Evolutionary conservation across 306 rosid genomes (phyloP).

Genomic region (Castanea mollissima): DNA sequence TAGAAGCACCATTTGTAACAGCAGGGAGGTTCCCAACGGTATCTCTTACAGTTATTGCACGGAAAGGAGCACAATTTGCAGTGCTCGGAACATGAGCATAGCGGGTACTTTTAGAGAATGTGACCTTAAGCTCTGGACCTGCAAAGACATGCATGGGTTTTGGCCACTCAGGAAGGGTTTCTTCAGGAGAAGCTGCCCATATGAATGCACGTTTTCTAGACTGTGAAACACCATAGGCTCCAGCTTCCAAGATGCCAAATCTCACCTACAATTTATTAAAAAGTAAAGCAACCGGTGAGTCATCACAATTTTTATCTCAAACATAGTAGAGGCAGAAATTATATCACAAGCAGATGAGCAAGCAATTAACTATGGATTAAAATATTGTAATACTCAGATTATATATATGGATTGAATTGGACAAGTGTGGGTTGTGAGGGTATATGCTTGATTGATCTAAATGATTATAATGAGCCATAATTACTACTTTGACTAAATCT

Average conservation of each 20-base stretch:
- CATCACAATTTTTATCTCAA: no score
- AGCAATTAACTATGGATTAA: no score
- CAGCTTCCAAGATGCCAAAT: slow-evolving; percentile 96
- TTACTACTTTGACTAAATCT: no score
- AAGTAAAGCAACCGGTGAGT: no score
- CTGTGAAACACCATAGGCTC: slow-evolving; percentile 93
- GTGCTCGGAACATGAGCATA: slow-evolving; percentile 89
- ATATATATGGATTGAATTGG: no score
- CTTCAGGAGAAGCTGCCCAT: slow-evolving; percentile 97
- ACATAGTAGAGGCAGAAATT: no score
- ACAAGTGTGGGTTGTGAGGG: no score
- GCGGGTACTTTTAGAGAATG: slow-evolving; percentile 48
- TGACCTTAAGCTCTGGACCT: slow-evolving; percentile 74
- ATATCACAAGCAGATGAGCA: no score
- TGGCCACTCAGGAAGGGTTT: slow-evolving; percentile 94
- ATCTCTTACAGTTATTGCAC: slow-evolving; percentile 88
- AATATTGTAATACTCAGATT: no score
- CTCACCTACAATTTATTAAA: slow-evolving; percentile 48
- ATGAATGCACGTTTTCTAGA: slow-evolving; percentile 94
- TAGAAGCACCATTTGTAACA: slow-evolving; percentile 86
- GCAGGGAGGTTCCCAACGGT: slow-evolving; percentile 95
- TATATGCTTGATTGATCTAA: no score
- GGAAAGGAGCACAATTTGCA: slow-evolving; percentile 85
- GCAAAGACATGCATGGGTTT: slow-evolving; percentile 95
- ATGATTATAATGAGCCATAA: no score